phyloP scores from a whole-genome alignment of 768 basidiomycete genomes.

The Gymnopilus junonius region DNA sequence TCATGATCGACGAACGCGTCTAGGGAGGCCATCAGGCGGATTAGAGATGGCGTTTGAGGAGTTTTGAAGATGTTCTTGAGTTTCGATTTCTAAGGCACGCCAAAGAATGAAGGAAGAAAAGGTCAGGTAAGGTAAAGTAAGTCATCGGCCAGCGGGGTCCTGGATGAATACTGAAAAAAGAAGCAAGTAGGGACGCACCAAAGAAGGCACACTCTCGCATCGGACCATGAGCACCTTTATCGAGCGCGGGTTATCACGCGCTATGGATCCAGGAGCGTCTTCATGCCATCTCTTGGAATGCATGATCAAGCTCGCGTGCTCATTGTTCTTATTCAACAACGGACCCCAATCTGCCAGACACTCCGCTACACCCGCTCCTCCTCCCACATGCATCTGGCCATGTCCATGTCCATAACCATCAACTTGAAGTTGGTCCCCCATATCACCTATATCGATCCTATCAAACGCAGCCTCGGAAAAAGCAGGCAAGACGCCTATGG shows the following conservation, averaged over 20 bases:
- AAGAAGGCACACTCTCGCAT: constrained; percentile 31
- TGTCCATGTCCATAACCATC: too few species aligned
- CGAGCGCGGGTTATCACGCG: constrained; percentile 36
- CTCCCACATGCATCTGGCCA: not conserved
- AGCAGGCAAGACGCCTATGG: constrained; percentile 39
- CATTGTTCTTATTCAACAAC: constrained; percentile 38
- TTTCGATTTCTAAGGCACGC: constrained; percentile 25
- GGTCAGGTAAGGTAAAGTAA: too few species aligned
- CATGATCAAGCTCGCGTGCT: constrained; percentile 38
- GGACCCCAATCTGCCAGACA: constrained; percentile 42
- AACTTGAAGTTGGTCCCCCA: constrained; percentile 40
- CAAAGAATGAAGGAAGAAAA: not conserved
- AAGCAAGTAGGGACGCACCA: constrained; percentile 24
- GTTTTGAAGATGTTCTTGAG: constrained; percentile 30
- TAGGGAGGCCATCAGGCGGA: constrained; percentile 39
- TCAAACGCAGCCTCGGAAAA: constrained; percentile 43
- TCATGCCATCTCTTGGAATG: constrained; percentile 43
- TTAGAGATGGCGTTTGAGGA: constrained; percentile 37
- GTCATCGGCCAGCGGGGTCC: too few species aligned
- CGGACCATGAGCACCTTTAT: constrained; percentile 39
- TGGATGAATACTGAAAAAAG: not conserved
- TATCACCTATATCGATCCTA: constrained; percentile 40
- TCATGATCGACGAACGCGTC: constrained; percentile 47
- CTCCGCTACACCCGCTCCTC: constrained; percentile 28
- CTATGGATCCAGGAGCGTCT: constrained; percentile 32